Base-by-base conservation (phyloP, 805 yeast species). In the Komagataella kurtzmanii region DNA sequence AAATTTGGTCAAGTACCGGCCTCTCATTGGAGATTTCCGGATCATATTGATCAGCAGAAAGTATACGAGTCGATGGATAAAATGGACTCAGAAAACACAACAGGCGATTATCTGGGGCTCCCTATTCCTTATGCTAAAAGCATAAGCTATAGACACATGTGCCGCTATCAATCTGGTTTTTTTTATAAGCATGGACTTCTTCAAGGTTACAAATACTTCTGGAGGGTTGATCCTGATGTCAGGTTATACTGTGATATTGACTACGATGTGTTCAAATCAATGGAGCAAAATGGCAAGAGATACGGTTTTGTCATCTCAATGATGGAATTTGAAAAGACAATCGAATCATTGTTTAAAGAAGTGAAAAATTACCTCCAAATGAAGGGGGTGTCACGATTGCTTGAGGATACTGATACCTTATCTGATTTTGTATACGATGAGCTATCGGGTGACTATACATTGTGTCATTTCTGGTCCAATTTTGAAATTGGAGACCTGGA, bases 391-490 rank as follows among this genome's bases (percentile, higher is more conserved):
- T 24, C 30, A 21, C 12, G 18, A 3, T 23, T 45, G 24, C 45
- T 50, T 3, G 24, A 45, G 12, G n/a, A n/a, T 17, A 14, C n/a
- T 6, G 48, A 49, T 3, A 49, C 45, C 43, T 40, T 49, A 12
- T 49, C 51, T 7, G 52, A 45, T 24, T 50, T 50, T 19, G 52
- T 50, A 19, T 40, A 46, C 24, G 49, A 36, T 40, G 24, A 45
- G 17, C 46, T 36, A n/a, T 19, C 24, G 21, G 40, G 18, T 23
- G 52, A 50, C 19, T 87, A 81, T 65, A 85, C 85, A 59, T 59
- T 77, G 60, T 87, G 95, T 63, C 95, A 87, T 65, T 87, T 81
- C 65, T 86, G 95, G 93, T 73, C 88, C 4, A 84, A 84, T 64
- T 84, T 84, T 58, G 90, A 84, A 67, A 71, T 86, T 51, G 93